Conservation (phyloP, 1,139 yeast species). For the Scheffersomyces cryptocercus region DNA sequence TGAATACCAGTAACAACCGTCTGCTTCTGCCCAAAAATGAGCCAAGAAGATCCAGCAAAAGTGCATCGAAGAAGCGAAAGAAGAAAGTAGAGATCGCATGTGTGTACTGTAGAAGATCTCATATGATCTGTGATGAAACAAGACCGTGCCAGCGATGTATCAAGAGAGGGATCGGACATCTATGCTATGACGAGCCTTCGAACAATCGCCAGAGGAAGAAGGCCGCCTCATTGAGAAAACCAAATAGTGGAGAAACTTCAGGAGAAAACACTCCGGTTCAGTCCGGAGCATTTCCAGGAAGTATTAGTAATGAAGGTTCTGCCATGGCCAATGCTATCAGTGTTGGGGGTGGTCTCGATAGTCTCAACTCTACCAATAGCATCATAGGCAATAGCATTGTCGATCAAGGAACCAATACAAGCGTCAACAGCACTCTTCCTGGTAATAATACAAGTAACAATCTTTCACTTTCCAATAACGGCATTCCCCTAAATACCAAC, state of each 20-base stretch:
- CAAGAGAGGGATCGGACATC: slow-evolving; percentile 83
- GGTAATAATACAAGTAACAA: neutral
- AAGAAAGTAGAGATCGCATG: slow-evolving; percentile 74
- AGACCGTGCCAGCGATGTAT: slow-evolving; percentile 89
- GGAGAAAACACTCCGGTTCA: slow-evolving; percentile 6
- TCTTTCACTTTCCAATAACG: neutral
- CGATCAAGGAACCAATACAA: neutral
- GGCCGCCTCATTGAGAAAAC: slow-evolving; percentile 29
- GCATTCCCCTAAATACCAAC: neutral
- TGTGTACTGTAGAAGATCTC: slow-evolving; percentile 89
- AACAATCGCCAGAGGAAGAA: slow-evolving; percentile 43
- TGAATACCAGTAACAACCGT: too few relatives aligned
- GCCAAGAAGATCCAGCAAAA: neutral
- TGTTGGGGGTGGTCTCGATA: slow-evolving; percentile 1
- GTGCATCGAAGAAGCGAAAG: slow-evolving; percentile 27
- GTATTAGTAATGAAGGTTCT: neutral
- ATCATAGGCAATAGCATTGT: too few relatives aligned
- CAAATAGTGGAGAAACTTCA: slow-evolving; percentile 4
- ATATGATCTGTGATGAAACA: slow-evolving; percentile 87
- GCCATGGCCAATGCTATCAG: slow-evolving; percentile 1
- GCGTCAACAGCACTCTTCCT: neutral
- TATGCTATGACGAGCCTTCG: slow-evolving; percentile 80
- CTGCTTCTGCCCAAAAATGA: too few relatives aligned
- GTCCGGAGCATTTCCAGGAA: slow-evolving; percentile 1
- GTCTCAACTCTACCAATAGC: neutral